These are phyloP conservation scores for Monotropa hypopitys DNA, from an alignment of 179 eudicot genomes.

Conservation along the genomic window DNA sequence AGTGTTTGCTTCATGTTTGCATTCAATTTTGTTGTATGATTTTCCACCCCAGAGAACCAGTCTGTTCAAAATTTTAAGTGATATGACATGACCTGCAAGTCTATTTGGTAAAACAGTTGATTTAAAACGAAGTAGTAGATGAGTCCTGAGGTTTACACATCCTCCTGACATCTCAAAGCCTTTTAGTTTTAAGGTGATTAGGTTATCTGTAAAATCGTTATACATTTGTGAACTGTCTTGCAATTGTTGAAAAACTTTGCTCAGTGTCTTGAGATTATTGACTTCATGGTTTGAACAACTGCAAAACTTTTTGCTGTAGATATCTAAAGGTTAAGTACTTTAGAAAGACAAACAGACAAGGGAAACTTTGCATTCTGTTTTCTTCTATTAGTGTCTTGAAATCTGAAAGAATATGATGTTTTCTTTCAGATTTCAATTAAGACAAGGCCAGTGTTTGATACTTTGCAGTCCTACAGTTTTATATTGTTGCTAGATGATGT, in stretches of 20 bases:
- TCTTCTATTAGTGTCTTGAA: neutral
- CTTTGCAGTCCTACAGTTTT: neutral
- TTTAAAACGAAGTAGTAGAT: neutral
- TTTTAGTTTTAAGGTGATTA: neutral
- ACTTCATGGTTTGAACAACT: neutral
- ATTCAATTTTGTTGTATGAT: neutral
- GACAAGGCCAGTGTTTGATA: neutral
- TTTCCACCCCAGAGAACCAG: neutral
- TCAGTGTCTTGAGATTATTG: neutral
- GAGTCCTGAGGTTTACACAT: neutral
- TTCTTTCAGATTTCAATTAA: neutral
- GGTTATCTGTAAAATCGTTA: neutral
- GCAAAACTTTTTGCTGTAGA: neutral
- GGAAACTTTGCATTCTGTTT: neutral
- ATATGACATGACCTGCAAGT: neutral
- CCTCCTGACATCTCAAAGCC: neutral
- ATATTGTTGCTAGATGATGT: neutral
- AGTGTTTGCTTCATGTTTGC: neutral
- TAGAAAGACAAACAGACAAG: neutral
- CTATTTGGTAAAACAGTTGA: neutral
- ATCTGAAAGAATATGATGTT: neutral
- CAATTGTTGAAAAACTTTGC: neutral
- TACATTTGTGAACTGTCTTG: neutral
- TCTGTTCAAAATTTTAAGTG: neutral
- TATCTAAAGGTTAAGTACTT: neutral